A percentile compares a stretch with the other conserved stretches of the same genome.
Evolutionary conservation across 2,329 filamentous ascomycete species (phyloP).

Genomic region (Phialophora chinensis): DNA sequence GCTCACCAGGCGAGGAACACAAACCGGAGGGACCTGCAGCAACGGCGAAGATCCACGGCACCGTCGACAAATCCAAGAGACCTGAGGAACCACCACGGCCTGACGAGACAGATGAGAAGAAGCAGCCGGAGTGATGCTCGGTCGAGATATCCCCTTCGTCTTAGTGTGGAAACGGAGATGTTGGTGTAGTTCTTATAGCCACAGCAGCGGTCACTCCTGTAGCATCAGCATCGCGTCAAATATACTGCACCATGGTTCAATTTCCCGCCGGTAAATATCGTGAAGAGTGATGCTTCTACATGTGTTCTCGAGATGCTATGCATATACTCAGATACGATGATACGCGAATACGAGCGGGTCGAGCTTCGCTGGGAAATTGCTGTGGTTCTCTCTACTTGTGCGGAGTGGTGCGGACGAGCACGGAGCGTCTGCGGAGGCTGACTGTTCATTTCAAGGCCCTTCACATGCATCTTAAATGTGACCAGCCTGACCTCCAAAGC

Average conservation of each 20-base stretch:
- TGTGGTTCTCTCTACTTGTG: neutral
- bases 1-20: constrained; percentile 57
- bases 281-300: neutral
- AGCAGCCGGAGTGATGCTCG: neutral
- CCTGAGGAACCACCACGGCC: constrained; percentile 2
- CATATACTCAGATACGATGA: neutral
- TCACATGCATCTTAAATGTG: constrained; percentile 13
- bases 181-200: neutral
- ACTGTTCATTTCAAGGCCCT: constrained; percentile 12
- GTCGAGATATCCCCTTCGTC: neutral
- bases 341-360: neutral
- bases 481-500: neutral
- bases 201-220: constrained; percentile 6
- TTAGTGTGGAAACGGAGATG: neutral
- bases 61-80: constrained; percentile 45
- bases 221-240: constrained; percentile 13
- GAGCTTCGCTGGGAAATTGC: constrained; percentile 14
- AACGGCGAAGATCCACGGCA: constrained; percentile 60
- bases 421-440: constrained; percentile 17
- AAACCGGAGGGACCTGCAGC: constrained; percentile 65
- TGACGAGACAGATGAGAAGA: constrained; percentile 11
- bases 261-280: neutral
- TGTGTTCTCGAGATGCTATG: neutral
- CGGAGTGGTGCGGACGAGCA: constrained; percentile 5
- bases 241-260: neutral